Conservation (phyloP, 352 stramenopile species). For the Pythium myriotylum region DNA sequence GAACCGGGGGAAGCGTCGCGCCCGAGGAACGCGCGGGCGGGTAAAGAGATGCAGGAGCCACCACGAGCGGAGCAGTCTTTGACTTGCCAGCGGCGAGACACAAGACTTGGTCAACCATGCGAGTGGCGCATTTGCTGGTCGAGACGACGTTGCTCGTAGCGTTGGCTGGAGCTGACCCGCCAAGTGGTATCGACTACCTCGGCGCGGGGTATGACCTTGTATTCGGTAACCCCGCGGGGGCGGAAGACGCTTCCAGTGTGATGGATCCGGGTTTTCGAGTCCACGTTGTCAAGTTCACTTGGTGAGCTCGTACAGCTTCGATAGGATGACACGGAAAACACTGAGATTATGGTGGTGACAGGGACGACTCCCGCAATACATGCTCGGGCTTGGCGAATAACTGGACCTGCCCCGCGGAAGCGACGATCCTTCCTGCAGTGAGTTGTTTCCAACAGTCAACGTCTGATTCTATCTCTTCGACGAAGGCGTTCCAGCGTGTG, state of each 20-base stretch:
- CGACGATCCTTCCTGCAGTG: slow-evolving; percentile 27
- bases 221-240: slow-evolving; percentile 31
- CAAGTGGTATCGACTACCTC: slow-evolving; percentile 33
- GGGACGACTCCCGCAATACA: slow-evolving; percentile 19
- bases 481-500: slow-evolving; percentile 33
- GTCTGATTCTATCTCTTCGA: slow-evolving; percentile 30
- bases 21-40: not conserved
- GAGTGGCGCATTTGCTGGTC: not conserved
- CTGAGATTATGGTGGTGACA: no score
- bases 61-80: no score
- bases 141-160: not conserved
- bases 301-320: no score
- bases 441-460: slow-evolving; percentile 38
- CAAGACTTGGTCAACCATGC: slow-evolving; percentile 6
- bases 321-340: no score
- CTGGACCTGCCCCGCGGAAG: slow-evolving; percentile 30
- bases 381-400: slow-evolving; percentile 28
- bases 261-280: slow-evolving; percentile 30
- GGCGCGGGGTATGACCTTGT: slow-evolving; percentile 35
- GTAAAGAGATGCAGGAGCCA: no score
- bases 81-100: not conserved
- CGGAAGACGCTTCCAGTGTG: slow-evolving; percentile 29
- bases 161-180: slow-evolving; percentile 10
- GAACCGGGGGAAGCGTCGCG: not conserved
- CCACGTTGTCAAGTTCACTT: slow-evolving; percentile 35